These are phyloP conservation scores for Jatropha multifida DNA, from an alignment of 441 rosid species.

Conservation along the genomic window DNA sequence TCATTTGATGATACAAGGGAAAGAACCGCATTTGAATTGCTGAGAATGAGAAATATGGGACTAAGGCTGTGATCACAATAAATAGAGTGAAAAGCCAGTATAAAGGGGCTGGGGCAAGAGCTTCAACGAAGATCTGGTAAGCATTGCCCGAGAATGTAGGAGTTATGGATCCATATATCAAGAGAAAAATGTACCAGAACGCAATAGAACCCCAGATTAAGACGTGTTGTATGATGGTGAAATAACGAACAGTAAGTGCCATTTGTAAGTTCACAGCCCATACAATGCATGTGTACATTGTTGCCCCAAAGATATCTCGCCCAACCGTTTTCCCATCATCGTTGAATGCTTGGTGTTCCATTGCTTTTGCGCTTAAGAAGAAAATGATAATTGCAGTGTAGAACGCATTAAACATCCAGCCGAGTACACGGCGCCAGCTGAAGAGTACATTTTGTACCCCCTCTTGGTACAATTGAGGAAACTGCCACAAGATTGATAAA, in stretches of 20 bases:
- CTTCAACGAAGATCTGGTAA: constrained; percentile 72
- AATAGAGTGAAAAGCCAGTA: constrained; percentile 72
- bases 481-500: constrained; percentile 44
- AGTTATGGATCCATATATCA: constrained; percentile 68
- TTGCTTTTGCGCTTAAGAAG: constrained; percentile 66
- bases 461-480: constrained; percentile 88
- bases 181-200: constrained; percentile 71
- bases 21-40: constrained; percentile 73
- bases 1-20: constrained; percentile 86
- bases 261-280: constrained; percentile 91
- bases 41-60: constrained; percentile 68
- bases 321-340: constrained; percentile 74
- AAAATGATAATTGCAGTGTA: constrained; percentile 56
- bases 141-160: constrained; percentile 60
- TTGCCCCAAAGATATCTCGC: constrained; percentile 69
- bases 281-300: constrained; percentile 80
- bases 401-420: constrained; percentile 79
- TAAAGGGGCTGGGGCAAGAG: constrained; percentile 79
- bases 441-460: constrained; percentile 79
- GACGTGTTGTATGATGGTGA: constrained; percentile 76
- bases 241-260: constrained; percentile 73
- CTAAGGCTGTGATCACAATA: constrained; percentile 50
- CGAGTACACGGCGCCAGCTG: constrained; percentile 70
- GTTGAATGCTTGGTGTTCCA: constrained; percentile 66
- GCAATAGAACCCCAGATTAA: constrained; percentile 77